A percentile compares a stretch with the other conserved stretches of the same genome.
Evolutionary conservation across 2,329 filamentous ascomycete genomes (phyloP).

Genomic region (Penicillium sp.): DNA sequence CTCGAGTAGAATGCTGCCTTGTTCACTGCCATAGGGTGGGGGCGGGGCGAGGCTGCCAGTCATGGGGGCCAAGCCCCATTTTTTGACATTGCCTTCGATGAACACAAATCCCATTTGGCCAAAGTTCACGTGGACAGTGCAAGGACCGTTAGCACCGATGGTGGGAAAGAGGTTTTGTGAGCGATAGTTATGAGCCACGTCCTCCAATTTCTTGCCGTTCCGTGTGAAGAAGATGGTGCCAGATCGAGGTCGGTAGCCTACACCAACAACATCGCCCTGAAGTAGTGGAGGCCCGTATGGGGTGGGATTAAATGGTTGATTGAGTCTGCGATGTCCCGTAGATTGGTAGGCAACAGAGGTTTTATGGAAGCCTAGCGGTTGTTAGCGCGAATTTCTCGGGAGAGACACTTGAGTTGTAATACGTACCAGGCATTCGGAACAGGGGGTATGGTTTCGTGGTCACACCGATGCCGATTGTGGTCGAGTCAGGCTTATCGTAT

Average conservation of each 20-base stretch:
- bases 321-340: constrained; percentile 79
- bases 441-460: constrained; percentile 95
- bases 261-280: constrained; percentile 92
- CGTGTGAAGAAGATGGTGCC: constrained; percentile 97
- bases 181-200: constrained; percentile 89
- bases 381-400: constrained; percentile 7
- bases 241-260: constrained; percentile 90
- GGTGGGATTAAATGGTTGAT: constrained; percentile 82
- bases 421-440: constrained; percentile 85
- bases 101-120: constrained; percentile 98
- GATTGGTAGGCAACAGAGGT: constrained; percentile 90
- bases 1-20: constrained; percentile 92
- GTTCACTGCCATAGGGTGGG: constrained; percentile 93
- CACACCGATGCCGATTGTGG: constrained; percentile 85
- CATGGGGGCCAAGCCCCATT: constrained; percentile 96
- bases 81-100: constrained; percentile 99
- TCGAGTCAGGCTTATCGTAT: constrained; percentile 91
- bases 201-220: constrained; percentile 95
- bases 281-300: constrained; percentile 80
- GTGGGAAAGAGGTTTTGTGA: constrained; percentile 97
- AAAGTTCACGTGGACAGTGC: constrained; percentile 92
- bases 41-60: constrained; percentile 92
- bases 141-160: constrained; percentile 91
- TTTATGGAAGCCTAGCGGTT: constrained; percentile 74
- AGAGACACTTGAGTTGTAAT: not conserved